phyloP scores from a whole-genome alignment of 129 eudicot species.

The Flaveria bidentis region DNA sequence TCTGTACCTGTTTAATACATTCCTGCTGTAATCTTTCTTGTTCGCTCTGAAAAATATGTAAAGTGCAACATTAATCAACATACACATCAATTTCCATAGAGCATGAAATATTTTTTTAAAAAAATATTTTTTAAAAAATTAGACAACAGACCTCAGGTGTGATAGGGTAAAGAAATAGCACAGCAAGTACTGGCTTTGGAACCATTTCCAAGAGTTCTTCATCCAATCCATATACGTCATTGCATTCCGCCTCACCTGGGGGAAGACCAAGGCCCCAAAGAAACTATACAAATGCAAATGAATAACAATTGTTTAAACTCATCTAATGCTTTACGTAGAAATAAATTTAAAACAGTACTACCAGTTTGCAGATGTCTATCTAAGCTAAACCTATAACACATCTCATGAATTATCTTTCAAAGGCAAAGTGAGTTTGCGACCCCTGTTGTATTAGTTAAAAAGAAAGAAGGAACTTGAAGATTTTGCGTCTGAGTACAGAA shows the following conservation, averaged over 20 bases:
- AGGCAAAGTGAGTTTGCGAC: too few relatives aligned
- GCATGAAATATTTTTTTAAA: not conserved
- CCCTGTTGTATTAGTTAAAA: too few relatives aligned
- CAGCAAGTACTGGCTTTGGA: slow-evolving; percentile 94
- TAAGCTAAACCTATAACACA: not conserved
- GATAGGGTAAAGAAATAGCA: slow-evolving; percentile 75
- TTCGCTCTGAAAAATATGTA: slow-evolving; percentile 58
- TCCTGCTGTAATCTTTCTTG: slow-evolving; percentile 75
- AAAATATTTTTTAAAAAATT: not conserved
- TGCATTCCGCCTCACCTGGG: slow-evolving; percentile 77
- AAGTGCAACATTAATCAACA: not conserved
- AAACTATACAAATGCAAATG: slow-evolving; percentile 52
- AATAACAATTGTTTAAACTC: not conserved
- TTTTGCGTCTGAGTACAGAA: too few relatives aligned
- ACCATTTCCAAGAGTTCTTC: slow-evolving; percentile 94
- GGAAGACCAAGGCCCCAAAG: slow-evolving; percentile 91
- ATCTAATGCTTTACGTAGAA: not conserved
- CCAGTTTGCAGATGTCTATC: not conserved
- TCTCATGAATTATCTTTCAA: not conserved
- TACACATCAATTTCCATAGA: not conserved
- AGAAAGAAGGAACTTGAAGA: too few relatives aligned
- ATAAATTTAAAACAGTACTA: not conserved
- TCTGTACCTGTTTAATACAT: slow-evolving; percentile 48
- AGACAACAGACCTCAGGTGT: slow-evolving; percentile 53
- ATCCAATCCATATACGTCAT: slow-evolving; percentile 92